phyloP scores from a whole-genome alignment of 306 rosid species.

The Trifolium subterraneum region DNA sequence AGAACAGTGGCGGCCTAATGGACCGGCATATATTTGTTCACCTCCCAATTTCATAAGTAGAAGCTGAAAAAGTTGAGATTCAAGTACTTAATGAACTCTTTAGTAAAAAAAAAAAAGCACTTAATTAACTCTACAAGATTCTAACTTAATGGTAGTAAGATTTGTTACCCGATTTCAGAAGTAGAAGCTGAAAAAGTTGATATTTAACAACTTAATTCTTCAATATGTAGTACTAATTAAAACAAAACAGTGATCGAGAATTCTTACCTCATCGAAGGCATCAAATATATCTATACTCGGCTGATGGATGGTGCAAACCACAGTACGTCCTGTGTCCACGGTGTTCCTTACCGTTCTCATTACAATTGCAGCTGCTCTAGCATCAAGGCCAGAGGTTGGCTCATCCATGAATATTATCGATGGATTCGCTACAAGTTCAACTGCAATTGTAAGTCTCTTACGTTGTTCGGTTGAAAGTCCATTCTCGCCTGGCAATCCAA shows the following conservation, averaged over 20 bases:
- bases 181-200: constrained; percentile 60
- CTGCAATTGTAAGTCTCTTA: constrained; percentile 84
- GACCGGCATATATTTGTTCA: constrained; percentile 76
- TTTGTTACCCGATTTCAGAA: constrained; percentile 69
- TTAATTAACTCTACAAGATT: constrained; percentile 19
- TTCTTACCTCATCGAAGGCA: constrained; percentile 82
- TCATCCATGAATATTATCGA: constrained; percentile 98
- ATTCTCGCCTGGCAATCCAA: constrained; percentile 78
- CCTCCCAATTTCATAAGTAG: constrained; percentile 85
- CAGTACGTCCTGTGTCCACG: constrained; percentile 87
- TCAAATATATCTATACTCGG: constrained; percentile 96
- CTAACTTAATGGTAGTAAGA: not conserved
- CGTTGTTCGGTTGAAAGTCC: constrained; percentile 90
- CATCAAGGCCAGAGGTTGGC: constrained; percentile 97
- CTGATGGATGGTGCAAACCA: constrained; percentile 96
- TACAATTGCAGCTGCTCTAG: constrained; percentile 94
- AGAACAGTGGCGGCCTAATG: constrained; percentile 70
- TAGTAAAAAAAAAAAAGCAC: too few relatives aligned
- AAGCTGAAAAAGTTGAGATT: constrained; percentile 55
- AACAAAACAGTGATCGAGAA: not conserved
- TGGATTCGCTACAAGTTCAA: constrained; percentile 94
- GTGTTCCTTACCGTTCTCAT: constrained; percentile 97
- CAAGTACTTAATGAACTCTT: not conserved
- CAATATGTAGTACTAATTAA: not conserved
- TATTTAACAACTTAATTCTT: not conserved